Evolutionary conservation across 371 early-diverging fungal genomes (phyloP).

Genomic region (Syncephalastrum sp.): DNA sequence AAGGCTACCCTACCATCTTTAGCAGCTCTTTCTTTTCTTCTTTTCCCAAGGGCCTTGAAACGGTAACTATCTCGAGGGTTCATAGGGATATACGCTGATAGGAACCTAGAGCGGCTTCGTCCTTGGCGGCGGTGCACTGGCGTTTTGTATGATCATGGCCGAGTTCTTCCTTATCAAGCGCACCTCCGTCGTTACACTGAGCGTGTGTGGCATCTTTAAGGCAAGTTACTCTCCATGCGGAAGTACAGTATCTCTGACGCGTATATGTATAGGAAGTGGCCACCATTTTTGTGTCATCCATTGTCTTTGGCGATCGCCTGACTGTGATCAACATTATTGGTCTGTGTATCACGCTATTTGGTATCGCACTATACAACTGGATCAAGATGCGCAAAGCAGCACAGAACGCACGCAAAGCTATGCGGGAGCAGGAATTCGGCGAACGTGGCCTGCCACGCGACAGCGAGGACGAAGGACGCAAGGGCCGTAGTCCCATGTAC

Average conservation of each 20-base stretch:
- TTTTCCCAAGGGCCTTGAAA: conserved; percentile 33
- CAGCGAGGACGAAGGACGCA: conserved; percentile 8
- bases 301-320: conserved; percentile 74
- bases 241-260: not conserved
- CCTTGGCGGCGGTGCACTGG: conserved; percentile 74
- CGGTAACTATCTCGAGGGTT: conserved; percentile 23
- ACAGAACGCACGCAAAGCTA: conserved; percentile 13
- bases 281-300: conserved; percentile 63
- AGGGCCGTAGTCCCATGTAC: conserved; percentile 25
- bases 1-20: conserved; percentile 59
- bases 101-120: conserved; percentile 28
- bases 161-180: conserved; percentile 86
- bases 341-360: conserved; percentile 66
- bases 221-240: conserved; percentile 15
- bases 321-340: conserved; percentile 70
- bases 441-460: not conserved
- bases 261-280: conserved; percentile 58
- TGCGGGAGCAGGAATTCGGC: conserved; percentile 9
- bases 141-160: conserved; percentile 86
- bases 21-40: conserved; percentile 49
- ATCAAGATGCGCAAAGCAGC: conserved; percentile 33
- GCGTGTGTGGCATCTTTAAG: conserved; percentile 91
- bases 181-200: conserved; percentile 87
- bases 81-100: not conserved
- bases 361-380: conserved; percentile 71